Base-by-base conservation (phyloP, 371 early-diverging fungal genomes). In the Polyrhizophydium stewartii region DNA sequence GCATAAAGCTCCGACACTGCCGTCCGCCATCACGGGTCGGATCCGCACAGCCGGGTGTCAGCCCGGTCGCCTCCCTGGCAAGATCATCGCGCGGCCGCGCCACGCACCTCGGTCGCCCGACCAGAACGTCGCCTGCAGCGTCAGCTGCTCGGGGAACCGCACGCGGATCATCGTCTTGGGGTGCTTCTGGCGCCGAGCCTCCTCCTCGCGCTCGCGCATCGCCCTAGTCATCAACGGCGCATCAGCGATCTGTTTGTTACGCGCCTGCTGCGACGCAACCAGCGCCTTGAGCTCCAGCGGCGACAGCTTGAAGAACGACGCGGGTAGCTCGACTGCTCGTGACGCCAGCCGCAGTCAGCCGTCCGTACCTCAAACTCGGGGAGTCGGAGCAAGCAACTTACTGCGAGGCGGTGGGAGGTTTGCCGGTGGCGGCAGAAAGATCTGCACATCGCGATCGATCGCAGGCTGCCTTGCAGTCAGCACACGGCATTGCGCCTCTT, bases 141-240 rank as follows among this genome's bases (percentile, higher is more conserved):
- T 73, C 17, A 58, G 55, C 38, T 63, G 67, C 63, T 85, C 83
- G 7, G 83, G 81, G 59, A 85, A 82, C 33, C 83, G 66, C 31
- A 85, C 75, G 0, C 87, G 74, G 25, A 86, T 69, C 63, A 73
- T 45, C 2, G 85, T 81, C 73, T 79, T 78, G 16, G 86, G 82
- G 56, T 79, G 72, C 61, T 77, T 75, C 27, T 56, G 37, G 40
- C 59, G 59, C 57, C 62, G 69, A 46, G 74, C 60, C 62, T 75
- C 74, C 3, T 63, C 71, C 43, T 82, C 78, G 30, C 73, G 49
- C n/a, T 85, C 83, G 30, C 88, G 68, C 62, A 76, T 72, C 24
- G 76, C 68, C 30, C 75, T 70, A 21, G 82, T 83, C 63, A 71
- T 77, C 51, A 87, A 73, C 6, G 82, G 81, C 22, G 73, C 73